These are phyloP conservation scores for Coprinellus aureogranulatus DNA, from an alignment of 768 basidiomycete species.

Conservation along the genomic window DNA sequence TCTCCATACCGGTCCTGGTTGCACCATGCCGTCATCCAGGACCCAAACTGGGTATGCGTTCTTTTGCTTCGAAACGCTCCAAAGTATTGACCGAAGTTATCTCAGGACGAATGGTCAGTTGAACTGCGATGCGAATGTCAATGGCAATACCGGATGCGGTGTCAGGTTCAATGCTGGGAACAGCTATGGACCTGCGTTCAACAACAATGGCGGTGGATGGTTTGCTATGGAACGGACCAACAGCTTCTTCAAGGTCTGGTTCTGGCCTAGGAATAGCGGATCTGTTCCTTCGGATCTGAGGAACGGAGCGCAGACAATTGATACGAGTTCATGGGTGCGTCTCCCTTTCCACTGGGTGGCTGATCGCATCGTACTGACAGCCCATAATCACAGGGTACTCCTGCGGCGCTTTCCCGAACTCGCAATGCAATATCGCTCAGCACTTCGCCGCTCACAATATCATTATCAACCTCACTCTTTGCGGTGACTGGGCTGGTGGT, in stretches of 20 bases:
- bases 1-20: constrained; percentile 51
- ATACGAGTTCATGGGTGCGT: constrained; percentile 48
- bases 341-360: not conserved
- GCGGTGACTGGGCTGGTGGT: constrained; percentile 12
- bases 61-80: not conserved
- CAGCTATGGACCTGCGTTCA: constrained; percentile 56
- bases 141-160: constrained; percentile 51
- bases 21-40: constrained; percentile 41
- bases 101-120: constrained; percentile 35
- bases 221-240: constrained; percentile 55
- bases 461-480: constrained; percentile 7
- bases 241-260: constrained; percentile 56
- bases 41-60: constrained; percentile 40
- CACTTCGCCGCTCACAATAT: constrained; percentile 11
- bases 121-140: constrained; percentile 45
- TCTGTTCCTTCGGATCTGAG: constrained; percentile 42
- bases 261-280: constrained; percentile 50
- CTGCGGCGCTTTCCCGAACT: constrained; percentile 11
- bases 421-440: constrained; percentile 5
- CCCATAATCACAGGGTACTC: constrained; percentile 2
- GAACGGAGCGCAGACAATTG: constrained; percentile 35
- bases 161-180: constrained; percentile 34
- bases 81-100: not conserved
- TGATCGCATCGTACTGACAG: not conserved
- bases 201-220: constrained; percentile 60